Evolutionary conservation across 1,284 basidiomycete species (phyloP).

Genomic region (Cutaneotrichosporon sp.): DNA sequence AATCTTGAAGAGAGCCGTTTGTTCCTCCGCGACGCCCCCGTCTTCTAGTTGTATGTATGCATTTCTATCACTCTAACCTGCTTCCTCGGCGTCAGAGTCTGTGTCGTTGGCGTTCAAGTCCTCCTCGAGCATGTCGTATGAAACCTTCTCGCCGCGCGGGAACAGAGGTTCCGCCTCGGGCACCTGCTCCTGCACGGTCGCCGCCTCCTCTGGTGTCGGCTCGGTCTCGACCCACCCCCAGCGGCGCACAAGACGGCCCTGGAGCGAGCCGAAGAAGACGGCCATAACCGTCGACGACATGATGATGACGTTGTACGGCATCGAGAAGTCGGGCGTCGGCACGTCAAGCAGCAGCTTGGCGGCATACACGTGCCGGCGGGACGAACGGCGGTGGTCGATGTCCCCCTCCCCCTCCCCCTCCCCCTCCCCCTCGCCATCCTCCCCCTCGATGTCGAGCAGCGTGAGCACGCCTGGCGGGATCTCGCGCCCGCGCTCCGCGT

Average conservation of each 20-base stretch:
- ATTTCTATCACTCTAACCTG: slow-evolving; percentile 6
- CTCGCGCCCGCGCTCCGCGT: slow-evolving; percentile 92
- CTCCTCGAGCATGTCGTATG: background rate
- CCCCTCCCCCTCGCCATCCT: slow-evolving; percentile 29
- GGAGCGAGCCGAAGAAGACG: slow-evolving; percentile 86
- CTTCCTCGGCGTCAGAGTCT: slow-evolving; percentile 5
- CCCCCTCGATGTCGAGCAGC: slow-evolving; percentile 35
- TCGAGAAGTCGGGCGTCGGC: slow-evolving; percentile 95
- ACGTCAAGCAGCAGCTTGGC: slow-evolving; percentile 79
- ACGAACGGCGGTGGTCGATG: slow-evolving; percentile 18
- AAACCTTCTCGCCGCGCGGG: background rate
- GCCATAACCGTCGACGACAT: slow-evolving; percentile 88
- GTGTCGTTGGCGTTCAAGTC: background rate
- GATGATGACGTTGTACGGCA: slow-evolving; percentile 99
- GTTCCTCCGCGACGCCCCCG: slow-evolving; percentile 82
- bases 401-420: slow-evolving; percentile 2
- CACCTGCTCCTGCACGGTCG: background rate
- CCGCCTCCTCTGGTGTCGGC: background rate
- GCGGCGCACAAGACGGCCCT: slow-evolving; percentile 79
- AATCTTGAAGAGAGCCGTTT: slow-evolving; percentile 76
- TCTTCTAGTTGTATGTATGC: slow-evolving; percentile 60
- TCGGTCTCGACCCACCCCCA: slow-evolving; percentile 59
- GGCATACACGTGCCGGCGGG: slow-evolving; percentile 66
- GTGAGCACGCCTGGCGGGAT: slow-evolving; percentile 74
- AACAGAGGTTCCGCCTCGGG: background rate